Percentiles rank a stretch among this genome's conserved stretches.
Conservation (phyloP, 139 green algal species). For the Pleodorina starrii region DNA sequence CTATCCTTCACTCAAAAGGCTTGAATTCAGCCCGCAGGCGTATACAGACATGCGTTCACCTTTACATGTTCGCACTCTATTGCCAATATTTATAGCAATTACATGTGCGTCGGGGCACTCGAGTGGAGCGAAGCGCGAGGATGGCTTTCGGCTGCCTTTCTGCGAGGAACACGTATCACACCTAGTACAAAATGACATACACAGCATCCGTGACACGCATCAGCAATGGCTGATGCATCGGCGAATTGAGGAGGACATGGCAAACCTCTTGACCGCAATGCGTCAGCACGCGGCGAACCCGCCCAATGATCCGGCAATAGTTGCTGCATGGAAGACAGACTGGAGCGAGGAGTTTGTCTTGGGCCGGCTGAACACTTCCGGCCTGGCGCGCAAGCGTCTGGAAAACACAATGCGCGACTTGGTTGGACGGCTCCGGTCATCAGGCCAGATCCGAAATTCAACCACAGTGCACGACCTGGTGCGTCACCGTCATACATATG, state of each 20-base stretch:
- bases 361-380: neutral
- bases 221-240: constrained; percentile 10
- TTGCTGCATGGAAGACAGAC: neutral
- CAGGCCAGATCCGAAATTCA: neutral
- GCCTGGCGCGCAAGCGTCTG: neutral
- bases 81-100: neutral
- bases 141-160: neutral
- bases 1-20: no score
- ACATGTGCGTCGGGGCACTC: neutral
- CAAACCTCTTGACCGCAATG: neutral
- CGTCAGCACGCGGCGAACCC: neutral
- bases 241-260: constrained; percentile 7
- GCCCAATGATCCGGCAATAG: neutral
- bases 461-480: constrained; percentile 18
- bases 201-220: neutral
- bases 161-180: neutral
- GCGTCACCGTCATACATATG: no score
- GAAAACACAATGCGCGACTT: neutral
- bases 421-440: neutral
- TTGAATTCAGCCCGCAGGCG: no score
- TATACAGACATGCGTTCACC: no score
- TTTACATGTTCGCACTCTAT: no score
- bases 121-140: neutral
- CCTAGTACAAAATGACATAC: neutral
- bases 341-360: neutral